Evolutionary conservation across 31 red algal genomes (phyloP), one percentile per base, ranked within the genome.

Genomic region (Endocladia muricata): DNA sequence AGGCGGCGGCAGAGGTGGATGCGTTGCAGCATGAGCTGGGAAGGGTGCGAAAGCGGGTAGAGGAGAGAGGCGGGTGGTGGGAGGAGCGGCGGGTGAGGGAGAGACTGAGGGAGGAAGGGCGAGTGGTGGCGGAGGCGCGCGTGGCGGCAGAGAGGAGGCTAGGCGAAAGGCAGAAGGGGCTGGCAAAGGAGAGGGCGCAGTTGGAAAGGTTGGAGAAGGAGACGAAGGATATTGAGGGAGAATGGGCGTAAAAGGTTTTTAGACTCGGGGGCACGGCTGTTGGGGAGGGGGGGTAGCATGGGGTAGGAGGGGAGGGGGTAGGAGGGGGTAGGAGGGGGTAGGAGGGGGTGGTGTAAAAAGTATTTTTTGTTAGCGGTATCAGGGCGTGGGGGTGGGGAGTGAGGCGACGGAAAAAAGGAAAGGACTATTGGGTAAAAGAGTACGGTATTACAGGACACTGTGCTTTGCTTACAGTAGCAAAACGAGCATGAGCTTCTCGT

Each of bases 1-100:
- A 84, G 25, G 80, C 69, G 55, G 33, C 29, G 11, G 47, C 32
- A 1, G 80, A 84, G 52, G 68, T 84, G 44, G 67, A 73, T 25
- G 55, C 31, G 48, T 58, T 84, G 54, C 19, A 39, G 6, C 67
- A 74, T 35, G 68, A 73, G 21, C 28, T 84, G 54, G 21, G 56
- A 30, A 37, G 41, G 23, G 29, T 9, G 51, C 15, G 17, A 51
- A 23, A 55, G 37, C 25, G 58, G 58, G 29, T 29, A 37, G 65
- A 34, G 36, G 43, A 71, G 64, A 65, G 77, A 35, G 39, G 26
- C 22, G 22, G 34, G 43, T 13, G 38, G 28, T 31, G 61, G 26
- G 22, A 56, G 77, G 41, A 52, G 62, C n/a, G 61, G 39, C 7
- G 61, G 23, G 21, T 26, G 6, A 3, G 61, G 39, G 61, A 41